Base-by-base conservation (phyloP, 208 protist species). In the Porcisia hertigi region DNA sequence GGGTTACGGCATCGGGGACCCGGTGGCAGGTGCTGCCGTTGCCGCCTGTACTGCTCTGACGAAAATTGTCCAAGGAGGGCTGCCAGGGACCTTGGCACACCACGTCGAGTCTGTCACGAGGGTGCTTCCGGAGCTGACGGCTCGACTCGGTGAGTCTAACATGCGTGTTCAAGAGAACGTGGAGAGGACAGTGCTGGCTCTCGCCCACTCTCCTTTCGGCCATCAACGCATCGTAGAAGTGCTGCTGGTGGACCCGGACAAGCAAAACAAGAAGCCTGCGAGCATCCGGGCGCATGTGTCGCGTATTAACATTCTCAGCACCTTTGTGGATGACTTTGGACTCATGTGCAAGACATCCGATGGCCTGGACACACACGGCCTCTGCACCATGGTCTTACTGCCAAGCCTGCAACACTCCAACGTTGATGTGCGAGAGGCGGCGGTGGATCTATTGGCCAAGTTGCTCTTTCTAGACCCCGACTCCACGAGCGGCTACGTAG, bases 351-450 rank as follows among this genome's bases (percentile, higher is more conserved):
- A n/a, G 70, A 79, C 25, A 36, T 76, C 59, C 1, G 73, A 88
- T 73, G 82, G 83, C 3, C 84, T 98, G 20, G 86, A 94, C 69
- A 57, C 83, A 18, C 59, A 80, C 23, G 71, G 52, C 14, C 73
- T 98, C 25, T 76, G 96, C 64, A 77, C 81, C 14, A 71, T 82
- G 34, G 86, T 91, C 36, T 81, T 97, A 6, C 65, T 95, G 34
- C 92, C 88, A 0, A 88, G 83, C 53, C 76, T 98, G 65, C 81
- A 91, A 63, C 85, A 96, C 80, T 85, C 91, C 65, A 97, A 88
- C 81, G 88, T 65, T 25, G 89, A 94, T 34, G 93, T 97, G 54
- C 88, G 94, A 18, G 88, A 94, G 54, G 83, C 82, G 3, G 93
- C 88, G 49, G 87, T 89, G 43, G 78, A 81, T 64, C 79, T 98